Evolutionary conservation across 306 rosid species (phyloP), one percentile per base, ranked within the genome.

Genomic region (Sphenostylis stenocarpa): DNA sequence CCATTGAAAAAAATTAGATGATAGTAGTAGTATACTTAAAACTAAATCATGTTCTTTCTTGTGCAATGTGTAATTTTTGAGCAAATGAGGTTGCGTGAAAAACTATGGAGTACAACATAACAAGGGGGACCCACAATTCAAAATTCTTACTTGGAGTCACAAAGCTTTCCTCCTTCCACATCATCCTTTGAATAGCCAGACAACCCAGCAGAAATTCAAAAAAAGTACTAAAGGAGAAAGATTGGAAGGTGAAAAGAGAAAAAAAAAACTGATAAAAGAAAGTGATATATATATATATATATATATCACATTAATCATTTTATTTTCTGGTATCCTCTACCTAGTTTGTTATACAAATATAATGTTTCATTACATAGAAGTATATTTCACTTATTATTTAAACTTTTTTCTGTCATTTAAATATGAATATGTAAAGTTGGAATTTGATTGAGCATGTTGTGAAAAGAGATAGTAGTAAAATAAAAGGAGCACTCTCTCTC

Each of bases 131-230:
- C 86, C 79, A 79, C 71, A 70, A 45, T 72, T 88, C 82, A 67
- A 85, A 85, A 48, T 7, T 11, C 69, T 83, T 47, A 74, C 80
- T 63, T 79, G 70, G 34, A 64, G 17, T 68, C 75, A 67, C 72
- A 68, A 81, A 53, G 83, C 80, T 81, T 76, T 73, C 34, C 52
- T 83, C 82, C 82, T 80, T 84, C 75, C 84, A 79, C 87, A 67
- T 83, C 82, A 82, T 77, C 82, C 91, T 88, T 88, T 85, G 96
- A 88, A 91, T 84, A 89, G 87, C 78, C 84, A 82, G 90, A 85
- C 90, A 90, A 75, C 20, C 78, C 84, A 87, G 86, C 86, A 87
- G 87, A 86, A 85, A 78, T 88, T 91, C 90, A 86, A 88, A 90
- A 78, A 77, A 87, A 86, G 76, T 48, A 85, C 80, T 70, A 84